These are phyloP conservation scores for Emergomyces orientalis DNA, from an alignment of 2,329 filamentous ascomycete genomes.

Conservation along the genomic window DNA sequence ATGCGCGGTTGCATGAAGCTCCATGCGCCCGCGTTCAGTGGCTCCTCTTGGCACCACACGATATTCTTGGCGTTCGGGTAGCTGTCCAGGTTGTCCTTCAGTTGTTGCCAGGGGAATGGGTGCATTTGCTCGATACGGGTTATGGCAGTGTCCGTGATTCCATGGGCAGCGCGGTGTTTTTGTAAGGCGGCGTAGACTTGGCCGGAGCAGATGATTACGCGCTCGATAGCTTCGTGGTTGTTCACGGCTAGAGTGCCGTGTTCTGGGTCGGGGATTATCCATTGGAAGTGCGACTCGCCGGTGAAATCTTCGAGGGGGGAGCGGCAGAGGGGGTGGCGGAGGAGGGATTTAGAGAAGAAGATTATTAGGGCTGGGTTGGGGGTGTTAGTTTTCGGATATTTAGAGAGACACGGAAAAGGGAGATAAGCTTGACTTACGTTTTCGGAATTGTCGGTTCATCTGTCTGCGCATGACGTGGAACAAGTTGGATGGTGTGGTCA, in stretches of 20 bases:
- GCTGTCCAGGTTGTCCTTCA: constrained; percentile 90
- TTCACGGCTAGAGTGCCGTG: constrained; percentile 69
- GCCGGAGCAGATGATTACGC: constrained; percentile 86
- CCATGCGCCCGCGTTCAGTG: constrained; percentile 94
- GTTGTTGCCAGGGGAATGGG: constrained; percentile 96
- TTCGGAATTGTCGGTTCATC: constrained; percentile 98
- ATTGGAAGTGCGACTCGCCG: constrained; percentile 85
- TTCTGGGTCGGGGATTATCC: constrained; percentile 86
- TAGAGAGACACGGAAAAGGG: neutral
- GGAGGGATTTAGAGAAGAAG: constrained; percentile 96
- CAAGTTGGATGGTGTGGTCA: constrained; percentile 90
- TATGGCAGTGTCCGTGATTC: constrained; percentile 82
- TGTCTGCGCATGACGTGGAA: constrained; percentile 96
- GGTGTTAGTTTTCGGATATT: constrained; percentile 14
- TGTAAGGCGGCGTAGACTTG: constrained; percentile 85
- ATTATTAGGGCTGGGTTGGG: constrained; percentile 64
- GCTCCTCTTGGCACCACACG: constrained; percentile 96
- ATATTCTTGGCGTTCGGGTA: constrained; percentile 98
- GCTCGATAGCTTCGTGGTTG: constrained; percentile 75
- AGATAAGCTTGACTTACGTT: constrained; percentile 59
- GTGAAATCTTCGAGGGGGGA: constrained; percentile 86
- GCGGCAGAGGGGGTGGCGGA: constrained; percentile 86
- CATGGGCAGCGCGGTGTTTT: constrained; percentile 82
- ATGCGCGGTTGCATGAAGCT: constrained; percentile 94
- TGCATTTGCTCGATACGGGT: constrained; percentile 96